Evolutionary conservation across 164 flowering plant genomes (phyloP).

Genomic region (Piper betle): DNA sequence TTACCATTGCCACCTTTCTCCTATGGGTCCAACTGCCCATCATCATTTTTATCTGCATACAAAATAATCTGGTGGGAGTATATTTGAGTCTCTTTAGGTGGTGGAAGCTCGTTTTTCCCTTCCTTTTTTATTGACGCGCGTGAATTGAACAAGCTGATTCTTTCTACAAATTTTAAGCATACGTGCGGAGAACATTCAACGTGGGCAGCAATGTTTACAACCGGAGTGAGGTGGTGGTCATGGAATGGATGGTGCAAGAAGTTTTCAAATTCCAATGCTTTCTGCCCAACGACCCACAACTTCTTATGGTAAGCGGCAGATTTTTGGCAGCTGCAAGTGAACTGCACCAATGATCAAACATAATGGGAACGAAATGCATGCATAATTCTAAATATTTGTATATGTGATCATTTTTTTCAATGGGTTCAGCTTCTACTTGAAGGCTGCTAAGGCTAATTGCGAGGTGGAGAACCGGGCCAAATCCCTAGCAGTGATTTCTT

Average conservation of each 20-base stretch:
- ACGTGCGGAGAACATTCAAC: conserved; percentile 32
- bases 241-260: conserved; percentile 96
- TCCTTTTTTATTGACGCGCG: too few species aligned
- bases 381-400: too few species aligned
- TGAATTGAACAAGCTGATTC: background rate
- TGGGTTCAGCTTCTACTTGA: conserved; percentile 60
- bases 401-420: background rate
- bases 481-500: conserved; percentile 45
- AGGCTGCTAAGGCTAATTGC: conserved; percentile 56
- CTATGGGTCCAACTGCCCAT: background rate
- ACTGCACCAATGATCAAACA: background rate
- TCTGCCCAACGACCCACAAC: background rate
- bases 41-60: background rate
- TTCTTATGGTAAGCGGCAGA: conserved; percentile 1
- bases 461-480: conserved; percentile 44
- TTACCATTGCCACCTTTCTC: background rate
- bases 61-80: too few species aligned
- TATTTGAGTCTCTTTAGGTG: too few species aligned
- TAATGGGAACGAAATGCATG: too few species aligned
- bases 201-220: conserved; percentile 39
- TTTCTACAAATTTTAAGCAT: conserved; percentile 27
- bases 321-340: background rate
- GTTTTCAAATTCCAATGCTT: conserved; percentile 63
- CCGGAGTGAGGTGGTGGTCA: conserved; percentile 81
- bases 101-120: too few species aligned